Conservation (phyloP, 1,139 yeast genomes). For the Taiozyma sp. region DNA sequence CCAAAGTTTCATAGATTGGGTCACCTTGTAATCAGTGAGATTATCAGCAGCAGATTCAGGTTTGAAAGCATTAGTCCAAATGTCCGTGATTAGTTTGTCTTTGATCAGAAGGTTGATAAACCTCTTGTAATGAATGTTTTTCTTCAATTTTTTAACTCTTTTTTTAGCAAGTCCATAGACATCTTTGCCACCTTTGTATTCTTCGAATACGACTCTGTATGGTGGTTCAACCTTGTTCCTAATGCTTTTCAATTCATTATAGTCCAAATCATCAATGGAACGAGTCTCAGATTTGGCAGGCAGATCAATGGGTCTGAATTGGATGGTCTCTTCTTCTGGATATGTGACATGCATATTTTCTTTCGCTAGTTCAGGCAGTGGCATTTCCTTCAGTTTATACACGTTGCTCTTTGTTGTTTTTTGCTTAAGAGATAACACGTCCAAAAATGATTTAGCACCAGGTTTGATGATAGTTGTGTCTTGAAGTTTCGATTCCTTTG, state of each 20-base stretch:
- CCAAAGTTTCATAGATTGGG: slow-evolving; percentile 39
- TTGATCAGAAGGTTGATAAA: slow-evolving; percentile 22
- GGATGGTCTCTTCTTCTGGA: background rate
- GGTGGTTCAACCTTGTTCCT: background rate
- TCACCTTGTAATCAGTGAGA: slow-evolving; percentile 26
- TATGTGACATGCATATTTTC: slow-evolving; percentile 14
- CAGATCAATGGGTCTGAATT: slow-evolving; percentile 2
- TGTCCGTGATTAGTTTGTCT: slow-evolving; percentile 2
- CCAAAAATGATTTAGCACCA: slow-evolving; percentile 9
- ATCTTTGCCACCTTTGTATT: background rate
- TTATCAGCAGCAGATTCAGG: slow-evolving; percentile 37
- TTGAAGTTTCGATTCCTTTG: slow-evolving; percentile 7
- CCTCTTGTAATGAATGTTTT: slow-evolving; percentile 22
- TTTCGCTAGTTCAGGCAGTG: slow-evolving; percentile 8
- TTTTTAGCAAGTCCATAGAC: background rate
- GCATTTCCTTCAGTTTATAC: slow-evolving; percentile 16
- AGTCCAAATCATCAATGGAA: background rate
- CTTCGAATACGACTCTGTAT: background rate
- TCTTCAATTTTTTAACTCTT: slow-evolving; percentile 6
- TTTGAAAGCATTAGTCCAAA: slow-evolving; percentile 42
- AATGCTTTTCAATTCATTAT: background rate
- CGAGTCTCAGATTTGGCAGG: background rate
- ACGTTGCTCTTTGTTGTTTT: slow-evolving; percentile 9
- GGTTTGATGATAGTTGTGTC: slow-evolving; percentile 8
- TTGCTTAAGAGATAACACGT: slow-evolving; percentile 6